These are phyloP conservation scores for Tetrahymena elliotti DNA, from an alignment of 73 alveolate genomes.

Conservation along the genomic window DNA sequence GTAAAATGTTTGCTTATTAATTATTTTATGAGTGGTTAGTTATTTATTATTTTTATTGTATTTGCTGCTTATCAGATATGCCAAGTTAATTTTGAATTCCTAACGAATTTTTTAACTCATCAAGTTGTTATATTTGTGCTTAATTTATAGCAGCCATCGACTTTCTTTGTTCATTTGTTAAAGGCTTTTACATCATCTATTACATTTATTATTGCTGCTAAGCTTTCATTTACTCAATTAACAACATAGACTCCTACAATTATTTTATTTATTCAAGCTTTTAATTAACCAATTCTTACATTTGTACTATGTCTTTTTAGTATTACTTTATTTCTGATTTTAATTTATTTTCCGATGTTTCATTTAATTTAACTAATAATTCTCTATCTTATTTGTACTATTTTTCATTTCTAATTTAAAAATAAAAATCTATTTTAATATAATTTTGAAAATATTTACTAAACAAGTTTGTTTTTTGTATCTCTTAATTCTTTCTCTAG, in stretches of 20 bases:
- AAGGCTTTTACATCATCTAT: not conserved
- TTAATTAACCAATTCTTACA: not conserved
- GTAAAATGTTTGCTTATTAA: not conserved
- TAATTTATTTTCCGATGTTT: not conserved
- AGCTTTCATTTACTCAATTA: not conserved
- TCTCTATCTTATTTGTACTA: not conserved
- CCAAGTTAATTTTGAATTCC: not conserved
- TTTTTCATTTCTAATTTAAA: not conserved
- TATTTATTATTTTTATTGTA: too few relatives aligned
- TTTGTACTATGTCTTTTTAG: not conserved
- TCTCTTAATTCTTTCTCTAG: not conserved
- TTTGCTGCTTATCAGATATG: not conserved
- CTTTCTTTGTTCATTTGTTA: slow-evolving; percentile 2
- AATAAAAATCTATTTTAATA: not conserved
- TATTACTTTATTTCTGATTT: not conserved
- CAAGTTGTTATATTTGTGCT: not conserved
- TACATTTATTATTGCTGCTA: not conserved
- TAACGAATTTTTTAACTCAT: not conserved
- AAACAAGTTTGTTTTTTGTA: not conserved
- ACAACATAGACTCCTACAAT: not conserved
- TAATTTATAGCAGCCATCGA: slow-evolving; percentile 1
- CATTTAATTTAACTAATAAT: not conserved
- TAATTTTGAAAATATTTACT: not conserved
- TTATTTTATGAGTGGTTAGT: not conserved
- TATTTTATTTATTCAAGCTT: not conserved